These are phyloP conservation scores for Pythium phragmiticola DNA, from an alignment of 352 stramenopile species.

Conservation along the genomic window DNA sequence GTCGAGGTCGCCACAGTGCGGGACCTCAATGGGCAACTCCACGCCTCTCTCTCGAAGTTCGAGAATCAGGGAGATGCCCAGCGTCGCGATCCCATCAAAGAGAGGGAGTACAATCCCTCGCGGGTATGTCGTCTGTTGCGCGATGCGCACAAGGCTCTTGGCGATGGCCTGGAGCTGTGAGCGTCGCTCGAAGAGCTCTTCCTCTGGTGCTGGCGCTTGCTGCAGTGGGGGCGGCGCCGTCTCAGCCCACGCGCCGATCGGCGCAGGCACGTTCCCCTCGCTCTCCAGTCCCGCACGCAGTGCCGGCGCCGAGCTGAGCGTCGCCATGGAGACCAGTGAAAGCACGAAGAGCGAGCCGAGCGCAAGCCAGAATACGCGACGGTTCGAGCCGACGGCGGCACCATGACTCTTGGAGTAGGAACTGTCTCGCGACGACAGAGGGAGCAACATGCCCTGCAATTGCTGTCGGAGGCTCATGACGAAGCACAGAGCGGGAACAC, in stretches of 20 bases:
- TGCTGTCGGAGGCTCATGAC: conserved; percentile 6
- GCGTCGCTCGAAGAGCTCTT: conserved; percentile 4
- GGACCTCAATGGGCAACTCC: conserved; percentile 63
- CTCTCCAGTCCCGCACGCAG: neutral
- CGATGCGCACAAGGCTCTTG: conserved; percentile 10
- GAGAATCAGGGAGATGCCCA: conserved; percentile 63
- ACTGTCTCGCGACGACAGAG: neutral
- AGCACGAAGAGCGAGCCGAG: conserved; percentile 18
- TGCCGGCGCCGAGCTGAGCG: conserved; percentile 5
- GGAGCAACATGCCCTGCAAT: conserved; percentile 11
- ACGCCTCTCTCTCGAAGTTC: conserved; percentile 49
- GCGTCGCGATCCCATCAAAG: conserved; percentile 55
- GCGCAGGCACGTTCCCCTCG: neutral
- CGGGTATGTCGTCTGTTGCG: conserved; percentile 30
- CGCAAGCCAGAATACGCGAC: conserved; percentile 11
- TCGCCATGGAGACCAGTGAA: conserved; percentile 12
- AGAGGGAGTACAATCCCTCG: conserved; percentile 64
- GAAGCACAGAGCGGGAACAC: neutral
- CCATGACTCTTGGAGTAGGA: neutral
- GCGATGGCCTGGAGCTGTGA: conserved; percentile 13
- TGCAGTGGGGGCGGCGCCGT: neutral
- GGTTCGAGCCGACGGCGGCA: neutral
- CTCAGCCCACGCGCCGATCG: neutral
- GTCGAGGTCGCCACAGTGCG: conserved; percentile 64
- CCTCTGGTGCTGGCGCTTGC: neutral